Base-by-base conservation (phyloP, 345 rosid species). In the Trapa bicornis region DNA sequence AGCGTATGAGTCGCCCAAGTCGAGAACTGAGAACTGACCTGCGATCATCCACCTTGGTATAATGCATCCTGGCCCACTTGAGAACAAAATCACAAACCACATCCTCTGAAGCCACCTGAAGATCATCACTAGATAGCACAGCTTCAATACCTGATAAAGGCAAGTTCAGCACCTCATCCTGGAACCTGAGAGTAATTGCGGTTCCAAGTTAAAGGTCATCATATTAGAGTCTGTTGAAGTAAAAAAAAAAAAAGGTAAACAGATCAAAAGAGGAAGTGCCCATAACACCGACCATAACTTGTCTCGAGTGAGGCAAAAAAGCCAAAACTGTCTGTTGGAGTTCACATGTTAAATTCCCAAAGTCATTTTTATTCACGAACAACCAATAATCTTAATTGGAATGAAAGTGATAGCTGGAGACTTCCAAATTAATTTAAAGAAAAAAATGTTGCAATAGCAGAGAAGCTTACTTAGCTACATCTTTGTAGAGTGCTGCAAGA, bases 131-230 rank as follows among this genome's bases (percentile, higher is more conserved):
- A 64, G 85, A 75, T 65, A 93, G 75, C 65, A 93, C 82, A 16
- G 87, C 88, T 85, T 84, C 89, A 32, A 92, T 71, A 65, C 93
- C 96, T 68, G 84, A 83, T 67, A 92, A 73, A 35, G 98, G 96
- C 82, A 92, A 88, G 75, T 78, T 77, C 71, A 88, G 76, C 65
- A 86, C 83, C 76, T 88, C 94, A 47, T 80, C 86, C 43, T 71
- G 87, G 73, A 82, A 83, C 73, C 95, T 88, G 76, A 64, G 12
- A 67, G 66, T 36, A 70, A 65, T 74, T 65, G 42, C 15, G 17
- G 16, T 17, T 36, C 29, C 10, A 41, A 6, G 13, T 5, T 12
- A 62, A 36, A 41, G 22, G 14, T 15, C 36, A 41, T 39, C 22
- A 47, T 17, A 7, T 10, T 65, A 65, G 13, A 45, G 48, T 6